These are phyloP conservation scores for Colletotrichum magnum DNA, from an alignment of 2,329 filamentous ascomycete species.

Conservation along the genomic window DNA sequence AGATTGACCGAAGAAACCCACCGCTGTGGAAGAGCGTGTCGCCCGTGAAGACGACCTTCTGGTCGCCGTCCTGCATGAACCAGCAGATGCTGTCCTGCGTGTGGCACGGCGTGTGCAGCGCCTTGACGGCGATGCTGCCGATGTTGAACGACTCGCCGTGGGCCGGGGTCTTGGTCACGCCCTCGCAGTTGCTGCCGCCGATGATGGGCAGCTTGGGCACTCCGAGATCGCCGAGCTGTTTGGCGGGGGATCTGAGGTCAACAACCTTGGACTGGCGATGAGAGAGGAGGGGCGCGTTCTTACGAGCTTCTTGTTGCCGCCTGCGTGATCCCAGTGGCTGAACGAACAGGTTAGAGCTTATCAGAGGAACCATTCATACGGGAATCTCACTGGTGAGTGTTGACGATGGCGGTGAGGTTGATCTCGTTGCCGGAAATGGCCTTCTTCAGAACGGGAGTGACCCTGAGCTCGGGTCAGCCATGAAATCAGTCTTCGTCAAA, in stretches of 20 bases:
- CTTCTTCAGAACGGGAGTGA: slow-evolving; percentile 77
- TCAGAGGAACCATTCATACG: background rate
- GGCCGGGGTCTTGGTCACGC: slow-evolving; percentile 81
- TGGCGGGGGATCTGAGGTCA: background rate
- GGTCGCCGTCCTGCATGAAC: slow-evolving; percentile 84
- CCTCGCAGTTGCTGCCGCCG: slow-evolving; percentile 88
- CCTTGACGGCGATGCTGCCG: slow-evolving; percentile 85
- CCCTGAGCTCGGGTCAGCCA: slow-evolving; percentile 55
- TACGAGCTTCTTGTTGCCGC: slow-evolving; percentile 89
- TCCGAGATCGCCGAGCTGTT: slow-evolving; percentile 59
- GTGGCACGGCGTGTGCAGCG: slow-evolving; percentile 96
- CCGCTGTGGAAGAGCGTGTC: slow-evolving; percentile 97
- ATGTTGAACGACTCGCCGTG: slow-evolving; percentile 86
- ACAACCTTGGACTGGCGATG: background rate
- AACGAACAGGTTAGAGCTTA: background rate
- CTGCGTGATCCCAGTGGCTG: slow-evolving; percentile 95
- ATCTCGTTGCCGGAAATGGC: slow-evolving; percentile 80
- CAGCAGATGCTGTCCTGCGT: slow-evolving; percentile 99
- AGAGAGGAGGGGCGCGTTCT: slow-evolving; percentile 40
- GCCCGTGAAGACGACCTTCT: slow-evolving; percentile 90
- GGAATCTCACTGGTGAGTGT: slow-evolving; percentile 93
- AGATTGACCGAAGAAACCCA: slow-evolving; percentile 53
- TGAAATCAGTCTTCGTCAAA: background rate
- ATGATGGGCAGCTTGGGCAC: slow-evolving; percentile 80
- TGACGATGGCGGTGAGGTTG: slow-evolving; percentile 90